phyloP scores from a whole-genome alignment of 345 rosid species.

The Populus simonii region DNA sequence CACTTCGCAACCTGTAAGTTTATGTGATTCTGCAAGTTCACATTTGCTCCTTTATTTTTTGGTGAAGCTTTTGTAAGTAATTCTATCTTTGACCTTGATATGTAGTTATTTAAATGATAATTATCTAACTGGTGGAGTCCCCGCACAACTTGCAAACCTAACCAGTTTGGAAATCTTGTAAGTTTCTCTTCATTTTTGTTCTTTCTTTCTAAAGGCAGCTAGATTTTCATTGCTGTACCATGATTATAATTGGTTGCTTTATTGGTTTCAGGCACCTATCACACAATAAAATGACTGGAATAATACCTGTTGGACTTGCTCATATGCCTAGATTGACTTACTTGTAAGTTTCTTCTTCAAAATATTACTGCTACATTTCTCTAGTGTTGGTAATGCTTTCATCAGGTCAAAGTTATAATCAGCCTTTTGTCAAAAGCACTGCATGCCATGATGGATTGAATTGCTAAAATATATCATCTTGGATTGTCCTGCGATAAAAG shows the following conservation, averaged over 20 bases:
- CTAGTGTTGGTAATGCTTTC: neutral
- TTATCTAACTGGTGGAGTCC: slow-evolving; percentile 89
- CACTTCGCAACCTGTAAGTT: slow-evolving; percentile 83
- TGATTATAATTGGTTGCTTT: slow-evolving; percentile 6
- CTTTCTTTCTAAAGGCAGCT: neutral
- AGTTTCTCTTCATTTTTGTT: slow-evolving; percentile 24
- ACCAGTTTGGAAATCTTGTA: slow-evolving; percentile 88
- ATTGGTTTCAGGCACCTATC: slow-evolving; percentile 66
- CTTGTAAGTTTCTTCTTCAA: slow-evolving; percentile 52
- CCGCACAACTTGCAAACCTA: slow-evolving; percentile 85
- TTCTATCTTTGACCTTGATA: neutral
- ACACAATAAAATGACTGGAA: slow-evolving; percentile 76
- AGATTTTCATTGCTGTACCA: neutral
- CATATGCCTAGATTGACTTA: slow-evolving; percentile 71
- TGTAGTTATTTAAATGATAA: slow-evolving; percentile 83
- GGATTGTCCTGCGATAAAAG: neutral
- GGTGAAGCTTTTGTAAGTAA: neutral
- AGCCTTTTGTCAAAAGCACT: neutral
- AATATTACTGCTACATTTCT: neutral
- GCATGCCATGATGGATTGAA: neutral
- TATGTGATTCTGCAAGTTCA: neutral
- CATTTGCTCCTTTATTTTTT: neutral
- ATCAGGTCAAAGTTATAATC: neutral
- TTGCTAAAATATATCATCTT: neutral
- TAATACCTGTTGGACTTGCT: slow-evolving; percentile 68